phyloP scores from a whole-genome alignment of 495 filamentous ascomycete genomes.

The Hypoxylon lienhwacheense region DNA sequence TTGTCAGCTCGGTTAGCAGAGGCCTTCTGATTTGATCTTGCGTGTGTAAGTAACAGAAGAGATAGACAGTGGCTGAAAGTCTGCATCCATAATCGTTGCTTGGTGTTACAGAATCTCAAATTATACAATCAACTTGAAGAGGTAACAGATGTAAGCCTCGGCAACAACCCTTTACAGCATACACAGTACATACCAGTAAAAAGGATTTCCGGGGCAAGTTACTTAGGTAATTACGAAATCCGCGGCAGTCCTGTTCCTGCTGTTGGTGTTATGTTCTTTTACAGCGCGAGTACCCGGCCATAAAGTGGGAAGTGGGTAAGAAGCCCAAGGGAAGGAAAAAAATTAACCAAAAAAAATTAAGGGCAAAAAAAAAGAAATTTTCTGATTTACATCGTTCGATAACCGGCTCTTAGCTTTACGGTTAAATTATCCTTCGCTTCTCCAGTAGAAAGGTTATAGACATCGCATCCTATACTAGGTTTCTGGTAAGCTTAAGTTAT shows the following conservation, averaged over 20 bases:
- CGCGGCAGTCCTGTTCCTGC: not conserved
- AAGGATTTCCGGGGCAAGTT: too few relatives aligned
- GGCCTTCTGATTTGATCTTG: constrained; percentile 16
- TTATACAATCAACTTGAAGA: too few relatives aligned
- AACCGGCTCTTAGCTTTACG: constrained; percentile 21
- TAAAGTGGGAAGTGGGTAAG: constrained; percentile 11
- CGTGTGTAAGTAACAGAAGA: constrained; percentile 13
- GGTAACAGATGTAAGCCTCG: too few relatives aligned
- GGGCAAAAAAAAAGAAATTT: constrained; percentile 19
- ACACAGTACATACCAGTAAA: too few relatives aligned
- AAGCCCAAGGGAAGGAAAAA: constrained; percentile 8
- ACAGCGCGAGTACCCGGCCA: too few relatives aligned
- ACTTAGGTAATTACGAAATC: not conserved
- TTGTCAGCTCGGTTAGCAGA: constrained; percentile 25
- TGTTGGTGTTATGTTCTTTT: not conserved
- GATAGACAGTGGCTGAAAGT: constrained; percentile 23
- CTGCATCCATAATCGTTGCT: constrained; percentile 19
- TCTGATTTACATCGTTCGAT: constrained; percentile 27
- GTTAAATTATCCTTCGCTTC: constrained; percentile 21
- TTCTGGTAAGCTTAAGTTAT: constrained; percentile 24
- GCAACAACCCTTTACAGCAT: too few relatives aligned
- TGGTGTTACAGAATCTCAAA: too few relatives aligned
- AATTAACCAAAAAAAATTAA: constrained; percentile 10
- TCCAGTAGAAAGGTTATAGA: not conserved
- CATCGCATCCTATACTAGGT: constrained; percentile 7